These are phyloP conservation scores for Halenospora varia DNA, from an alignment of 495 filamentous ascomycete genomes.

Conservation along the genomic window DNA sequence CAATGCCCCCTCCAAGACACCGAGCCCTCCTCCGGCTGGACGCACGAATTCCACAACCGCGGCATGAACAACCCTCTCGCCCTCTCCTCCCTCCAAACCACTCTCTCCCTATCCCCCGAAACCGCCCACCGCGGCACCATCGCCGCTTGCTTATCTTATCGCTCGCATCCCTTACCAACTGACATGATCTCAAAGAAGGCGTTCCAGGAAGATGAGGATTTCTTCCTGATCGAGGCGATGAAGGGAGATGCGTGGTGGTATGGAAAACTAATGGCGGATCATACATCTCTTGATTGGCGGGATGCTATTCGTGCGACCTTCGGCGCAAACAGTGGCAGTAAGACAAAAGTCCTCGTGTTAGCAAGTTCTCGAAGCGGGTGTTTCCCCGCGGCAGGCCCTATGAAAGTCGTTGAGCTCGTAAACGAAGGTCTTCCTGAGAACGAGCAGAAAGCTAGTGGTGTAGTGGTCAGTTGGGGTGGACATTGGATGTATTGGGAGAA, in stretches of 20 bases:
- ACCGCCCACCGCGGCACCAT: constrained; percentile 32
- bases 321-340: constrained; percentile 19
- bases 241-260: constrained; percentile 38
- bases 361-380: constrained; percentile 38
- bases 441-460: constrained; percentile 22
- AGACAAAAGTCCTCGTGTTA: constrained; percentile 32
- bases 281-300: constrained; percentile 42
- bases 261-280: constrained; percentile 39
- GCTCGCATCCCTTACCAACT: constrained; percentile 18
- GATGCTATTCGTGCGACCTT: constrained; percentile 33
- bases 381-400: constrained; percentile 38
- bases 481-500: constrained; percentile 48
- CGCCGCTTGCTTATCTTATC: constrained; percentile 38
- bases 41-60: constrained; percentile 25
- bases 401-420: constrained; percentile 31
- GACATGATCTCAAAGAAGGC: constrained; percentile 2
- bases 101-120: constrained; percentile 23
- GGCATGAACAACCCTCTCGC: constrained; percentile 37
- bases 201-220: constrained; percentile 31
- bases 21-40: constrained; percentile 25
- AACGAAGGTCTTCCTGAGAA: constrained; percentile 14
- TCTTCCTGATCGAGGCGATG: constrained; percentile 34
- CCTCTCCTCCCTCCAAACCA: constrained; percentile 31
- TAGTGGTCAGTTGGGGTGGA: constrained; percentile 36
- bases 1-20: constrained; percentile 43